phyloP scores from a whole-genome alignment of 2,329 filamentous ascomycete species.

The Ilyonectria sp. region DNA sequence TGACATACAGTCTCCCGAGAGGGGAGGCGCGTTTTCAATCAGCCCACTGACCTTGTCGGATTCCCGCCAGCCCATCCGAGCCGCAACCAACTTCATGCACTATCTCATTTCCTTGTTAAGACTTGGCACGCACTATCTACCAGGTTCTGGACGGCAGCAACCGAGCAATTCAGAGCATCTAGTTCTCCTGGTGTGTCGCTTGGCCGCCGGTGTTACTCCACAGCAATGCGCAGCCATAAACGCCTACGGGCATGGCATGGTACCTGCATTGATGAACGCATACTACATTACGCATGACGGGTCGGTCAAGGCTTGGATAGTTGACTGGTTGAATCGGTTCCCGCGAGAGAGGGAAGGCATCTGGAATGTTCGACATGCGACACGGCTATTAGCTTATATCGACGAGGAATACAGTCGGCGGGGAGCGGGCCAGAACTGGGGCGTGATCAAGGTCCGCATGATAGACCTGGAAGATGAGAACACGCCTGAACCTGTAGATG shows the following conservation, averaged over 20 bases:
- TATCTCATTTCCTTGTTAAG: constrained; percentile 32
- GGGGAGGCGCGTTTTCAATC: not conserved
- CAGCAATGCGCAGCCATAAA: not conserved
- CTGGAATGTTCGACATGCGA: constrained; percentile 36
- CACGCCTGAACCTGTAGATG: not conserved
- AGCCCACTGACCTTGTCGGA: not conserved
- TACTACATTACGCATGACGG: constrained; percentile 32
- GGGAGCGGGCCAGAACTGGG: constrained; percentile 28
- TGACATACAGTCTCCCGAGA: not conserved
- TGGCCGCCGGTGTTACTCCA: constrained; percentile 29
- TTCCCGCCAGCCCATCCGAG: constrained; percentile 25
- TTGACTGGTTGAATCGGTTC: constrained; percentile 25
- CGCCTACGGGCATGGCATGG: constrained; percentile 11
- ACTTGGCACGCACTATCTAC: constrained; percentile 27
- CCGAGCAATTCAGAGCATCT: constrained; percentile 9
- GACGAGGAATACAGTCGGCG: constrained; percentile 32
- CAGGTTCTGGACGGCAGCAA: not conserved
- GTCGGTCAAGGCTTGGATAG: constrained; percentile 29
- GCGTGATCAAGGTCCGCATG: constrained; percentile 35
- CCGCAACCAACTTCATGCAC: constrained; percentile 35
- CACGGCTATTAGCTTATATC: constrained; percentile 31
- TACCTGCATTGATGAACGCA: constrained; percentile 36
- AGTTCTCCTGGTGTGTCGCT: constrained; percentile 24
- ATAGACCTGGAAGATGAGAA: constrained; percentile 27
- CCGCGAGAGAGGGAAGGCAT: constrained; percentile 35